A percentile compares a stretch with the other conserved stretches of the same genome.
Evolutionary conservation across 2,329 filamentous ascomycete species (phyloP).

Genomic region (Fusarium phyllophilum): DNA sequence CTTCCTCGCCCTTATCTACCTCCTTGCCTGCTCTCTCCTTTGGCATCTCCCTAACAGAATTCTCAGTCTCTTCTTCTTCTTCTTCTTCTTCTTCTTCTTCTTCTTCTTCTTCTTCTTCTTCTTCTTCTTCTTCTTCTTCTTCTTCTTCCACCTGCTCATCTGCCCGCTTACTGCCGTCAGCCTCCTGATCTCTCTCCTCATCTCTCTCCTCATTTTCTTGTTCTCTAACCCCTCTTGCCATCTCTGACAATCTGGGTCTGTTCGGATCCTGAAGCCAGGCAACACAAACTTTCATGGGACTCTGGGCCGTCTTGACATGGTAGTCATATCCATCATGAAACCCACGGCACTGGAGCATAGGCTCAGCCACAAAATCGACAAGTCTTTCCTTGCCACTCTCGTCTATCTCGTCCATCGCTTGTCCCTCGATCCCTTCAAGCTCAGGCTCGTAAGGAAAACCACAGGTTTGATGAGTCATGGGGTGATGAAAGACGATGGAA

Average conservation of each 20-base stretch:
- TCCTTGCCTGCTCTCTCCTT: background rate
- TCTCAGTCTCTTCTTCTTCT: too few species aligned
- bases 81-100: background rate
- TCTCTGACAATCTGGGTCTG: too few species aligned
- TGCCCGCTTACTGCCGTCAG: too few species aligned
- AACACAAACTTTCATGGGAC: background rate
- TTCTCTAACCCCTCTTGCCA: too few species aligned
- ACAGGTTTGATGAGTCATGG: background rate
- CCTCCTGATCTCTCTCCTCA: too few species aligned
- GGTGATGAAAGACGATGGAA: background rate
- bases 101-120: background rate
- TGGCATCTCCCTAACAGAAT: too few species aligned
- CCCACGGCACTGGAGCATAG: background rate
- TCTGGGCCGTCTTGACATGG: background rate
- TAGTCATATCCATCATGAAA: background rate
- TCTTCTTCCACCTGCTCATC: too few species aligned
- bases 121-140: background rate
- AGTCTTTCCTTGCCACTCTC: too few species aligned
- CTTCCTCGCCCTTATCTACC: background rate
- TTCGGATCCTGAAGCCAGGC: too few species aligned
- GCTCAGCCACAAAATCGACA: background rate
- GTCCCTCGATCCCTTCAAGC: background rate
- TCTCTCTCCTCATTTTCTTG: too few species aligned
- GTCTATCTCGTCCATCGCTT: background rate
- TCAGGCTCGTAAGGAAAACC: background rate